A percentile compares a stretch with the other conserved stretches of the same genome.
Evolutionary conservation across 2,329 filamentous ascomycete genomes (phyloP).

Genomic region (Aschersonia sp.): DNA sequence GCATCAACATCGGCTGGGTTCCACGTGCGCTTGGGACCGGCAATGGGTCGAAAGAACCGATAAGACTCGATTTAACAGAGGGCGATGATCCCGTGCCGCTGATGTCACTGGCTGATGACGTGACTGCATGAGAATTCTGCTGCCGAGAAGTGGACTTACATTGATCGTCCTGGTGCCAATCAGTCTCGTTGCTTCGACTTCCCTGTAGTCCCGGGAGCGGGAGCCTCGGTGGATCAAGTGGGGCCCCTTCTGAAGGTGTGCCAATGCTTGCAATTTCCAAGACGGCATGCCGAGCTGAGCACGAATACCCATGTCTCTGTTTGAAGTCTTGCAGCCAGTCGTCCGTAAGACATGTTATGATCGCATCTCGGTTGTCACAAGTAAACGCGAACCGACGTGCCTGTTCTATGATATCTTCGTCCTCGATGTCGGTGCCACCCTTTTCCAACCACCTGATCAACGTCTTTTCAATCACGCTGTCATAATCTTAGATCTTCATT

Average conservation of each 20-base stretch:
- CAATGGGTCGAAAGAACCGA: constrained; percentile 60
- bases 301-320: constrained; percentile 61
- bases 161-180: constrained; percentile 22
- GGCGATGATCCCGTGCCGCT: constrained; percentile 42
- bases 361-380: constrained; percentile 51
- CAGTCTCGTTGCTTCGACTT: constrained; percentile 56
- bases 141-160: constrained; percentile 19
- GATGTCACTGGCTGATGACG: constrained; percentile 16
- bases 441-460: constrained; percentile 58
- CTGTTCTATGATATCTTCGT: constrained; percentile 74
- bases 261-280: constrained; percentile 2
- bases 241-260: constrained; percentile 42
- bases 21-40: constrained; percentile 56
- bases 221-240: constrained; percentile 56
- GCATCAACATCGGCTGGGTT: constrained; percentile 32
- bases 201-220: constrained; percentile 56
- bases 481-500: neutral
- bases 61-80: constrained; percentile 56
- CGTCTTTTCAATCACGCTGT: neutral
- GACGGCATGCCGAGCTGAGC: constrained; percentile 40
- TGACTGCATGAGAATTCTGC: constrained; percentile 19
- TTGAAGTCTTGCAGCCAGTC: constrained; percentile 94
- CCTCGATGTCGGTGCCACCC: constrained; percentile 57
- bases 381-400: constrained; percentile 67
- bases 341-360: constrained; percentile 54